Conservation (phyloP, 2,329 filamentous ascomycete species). For the Rhynchosporium secalis region DNA sequence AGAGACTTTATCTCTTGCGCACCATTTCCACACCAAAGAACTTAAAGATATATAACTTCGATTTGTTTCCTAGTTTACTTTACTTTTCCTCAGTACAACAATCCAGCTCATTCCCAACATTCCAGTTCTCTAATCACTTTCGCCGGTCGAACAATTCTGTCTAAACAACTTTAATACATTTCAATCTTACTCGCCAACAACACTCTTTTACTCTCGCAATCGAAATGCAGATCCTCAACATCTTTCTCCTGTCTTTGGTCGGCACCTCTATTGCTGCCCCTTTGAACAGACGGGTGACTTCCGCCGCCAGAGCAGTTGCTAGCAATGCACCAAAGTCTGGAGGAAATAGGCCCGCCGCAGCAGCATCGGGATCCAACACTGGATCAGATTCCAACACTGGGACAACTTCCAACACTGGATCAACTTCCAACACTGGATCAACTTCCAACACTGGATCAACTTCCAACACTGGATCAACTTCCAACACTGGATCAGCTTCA, state of each 20-base stretch:
- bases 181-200: background rate
- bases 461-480: no score
- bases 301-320: background rate
- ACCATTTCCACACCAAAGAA: background rate
- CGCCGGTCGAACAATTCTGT: slow-evolving; percentile 7
- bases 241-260: slow-evolving; percentile 5
- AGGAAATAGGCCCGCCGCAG: background rate
- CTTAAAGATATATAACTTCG: background rate
- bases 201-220: background rate
- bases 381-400: background rate
- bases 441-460: no score
- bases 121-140: slow-evolving; percentile 9
- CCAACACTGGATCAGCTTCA: no score
- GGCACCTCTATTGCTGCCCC: slow-evolving; percentile 2
- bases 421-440: no score
- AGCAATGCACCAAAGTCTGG: background rate
- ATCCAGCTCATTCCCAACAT: slow-evolving; percentile 11
- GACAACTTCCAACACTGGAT: no score
- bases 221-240: slow-evolving; percentile 7
- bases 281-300: background rate
- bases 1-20: background rate
- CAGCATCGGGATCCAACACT: background rate
- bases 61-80: background rate
- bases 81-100: background rate
- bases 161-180: background rate